Conservation (phyloP, 257 asterid species). For the Nicotiana undulata region DNA sequence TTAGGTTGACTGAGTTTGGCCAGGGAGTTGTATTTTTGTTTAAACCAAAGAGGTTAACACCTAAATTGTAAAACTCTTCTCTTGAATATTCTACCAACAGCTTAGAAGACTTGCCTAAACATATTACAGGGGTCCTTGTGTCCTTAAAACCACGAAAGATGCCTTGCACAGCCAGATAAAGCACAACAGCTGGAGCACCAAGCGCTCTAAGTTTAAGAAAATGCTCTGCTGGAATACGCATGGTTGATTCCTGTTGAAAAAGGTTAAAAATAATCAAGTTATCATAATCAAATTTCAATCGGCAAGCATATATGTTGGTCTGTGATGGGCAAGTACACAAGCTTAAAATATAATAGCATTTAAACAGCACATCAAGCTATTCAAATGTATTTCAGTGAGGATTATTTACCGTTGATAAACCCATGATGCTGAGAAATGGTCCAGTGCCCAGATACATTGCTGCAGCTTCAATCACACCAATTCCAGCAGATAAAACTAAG, state of each 20-base stretch:
- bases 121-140: constrained; percentile 32
- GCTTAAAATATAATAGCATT: neutral
- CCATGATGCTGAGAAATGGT: constrained; percentile 34
- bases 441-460: constrained; percentile 39
- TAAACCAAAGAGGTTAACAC: neutral
- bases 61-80: neutral
- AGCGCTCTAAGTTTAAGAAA: constrained; percentile 42
- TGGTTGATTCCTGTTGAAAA: constrained; percentile 26
- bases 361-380: neutral
- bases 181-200: constrained; percentile 47
- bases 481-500: constrained; percentile 29
- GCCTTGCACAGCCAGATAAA: constrained; percentile 37
- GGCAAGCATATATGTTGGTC: neutral
- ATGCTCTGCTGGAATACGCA: constrained; percentile 31
- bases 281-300: neutral
- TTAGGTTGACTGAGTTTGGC: neutral
- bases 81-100: neutral
- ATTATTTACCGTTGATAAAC: constrained; percentile 25
- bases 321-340: neutral
- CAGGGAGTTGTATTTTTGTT: neutral
- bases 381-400: neutral
- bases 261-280: neutral
- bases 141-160: constrained; percentile 40
- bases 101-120: constrained; percentile 28
- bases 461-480: constrained; percentile 35